A percentile compares a stretch with the other conserved stretches of the same genome.
These are phyloP conservation scores for Termitomyces sp. DNA, from an alignment of 768 basidiomycete species.

Conservation along the genomic window DNA sequence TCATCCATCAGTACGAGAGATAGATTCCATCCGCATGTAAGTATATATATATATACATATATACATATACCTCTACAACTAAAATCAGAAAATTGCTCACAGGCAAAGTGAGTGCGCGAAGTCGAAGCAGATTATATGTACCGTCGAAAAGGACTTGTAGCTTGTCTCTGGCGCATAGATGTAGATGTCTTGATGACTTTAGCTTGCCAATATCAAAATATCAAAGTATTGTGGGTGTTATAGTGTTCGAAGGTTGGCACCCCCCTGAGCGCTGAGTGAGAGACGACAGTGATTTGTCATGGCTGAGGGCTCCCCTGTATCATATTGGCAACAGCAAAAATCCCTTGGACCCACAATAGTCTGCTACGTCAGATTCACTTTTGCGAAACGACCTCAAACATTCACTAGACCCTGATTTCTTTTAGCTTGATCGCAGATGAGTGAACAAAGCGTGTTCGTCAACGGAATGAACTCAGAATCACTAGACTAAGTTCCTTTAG, in stretches of 20 bases:
- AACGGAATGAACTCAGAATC: background rate
- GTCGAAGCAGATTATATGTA: background rate
- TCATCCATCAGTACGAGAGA: background rate
- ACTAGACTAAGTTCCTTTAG: background rate
- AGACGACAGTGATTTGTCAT: background rate
- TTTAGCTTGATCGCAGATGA: no score
- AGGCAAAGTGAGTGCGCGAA: background rate
- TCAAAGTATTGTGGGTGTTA: background rate
- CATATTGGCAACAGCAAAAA: background rate
- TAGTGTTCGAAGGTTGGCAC: background rate
- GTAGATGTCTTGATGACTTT: background rate
- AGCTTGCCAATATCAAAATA: background rate
- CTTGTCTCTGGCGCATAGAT: background rate
- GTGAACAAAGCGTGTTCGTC: background rate
- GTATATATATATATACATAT: no score
- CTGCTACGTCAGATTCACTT: background rate
- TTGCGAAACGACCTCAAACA: background rate
- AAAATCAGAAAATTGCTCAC: background rate
- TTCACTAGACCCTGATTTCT: no score
- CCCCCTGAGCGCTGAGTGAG: background rate
- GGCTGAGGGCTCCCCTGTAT: background rate
- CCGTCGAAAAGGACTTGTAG: background rate
- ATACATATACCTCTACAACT: background rate
- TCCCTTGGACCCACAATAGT: background rate
- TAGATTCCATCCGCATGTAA: background rate